Percentiles rank a stretch among this genome's conserved stretches.
Conservation (phyloP, 2,329 filamentous ascomycete genomes). For the Berkeleyomyces rouxiae region DNA sequence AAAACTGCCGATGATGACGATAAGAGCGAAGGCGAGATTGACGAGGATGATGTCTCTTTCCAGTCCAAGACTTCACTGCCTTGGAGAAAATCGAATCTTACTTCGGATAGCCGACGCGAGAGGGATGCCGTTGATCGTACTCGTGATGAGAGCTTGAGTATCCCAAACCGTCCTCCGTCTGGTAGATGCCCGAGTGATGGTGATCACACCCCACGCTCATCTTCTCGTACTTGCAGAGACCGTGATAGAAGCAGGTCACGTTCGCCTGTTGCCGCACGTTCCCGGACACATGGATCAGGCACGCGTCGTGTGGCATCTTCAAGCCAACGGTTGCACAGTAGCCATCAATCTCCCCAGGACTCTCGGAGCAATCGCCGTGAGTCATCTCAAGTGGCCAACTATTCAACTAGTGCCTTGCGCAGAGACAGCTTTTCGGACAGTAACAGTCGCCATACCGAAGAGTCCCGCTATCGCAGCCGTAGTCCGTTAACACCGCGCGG, state of each 20-base stretch:
- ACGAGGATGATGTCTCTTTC: neutral
- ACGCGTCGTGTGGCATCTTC: neutral
- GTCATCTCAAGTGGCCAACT: neutral
- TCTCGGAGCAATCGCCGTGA: neutral
- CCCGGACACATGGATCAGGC: neutral
- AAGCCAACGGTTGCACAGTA: neutral
- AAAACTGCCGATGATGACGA: neutral
- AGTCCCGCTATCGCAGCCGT: neutral
- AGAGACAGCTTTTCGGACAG: neutral
- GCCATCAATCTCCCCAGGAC: neutral
- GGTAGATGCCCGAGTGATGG: neutral
- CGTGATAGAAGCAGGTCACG: neutral
- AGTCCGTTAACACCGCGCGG: neutral
- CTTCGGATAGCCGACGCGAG: neutral
- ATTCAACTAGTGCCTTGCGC: neutral
- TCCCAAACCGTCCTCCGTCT: neutral
- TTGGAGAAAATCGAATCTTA: neutral
- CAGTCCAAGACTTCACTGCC: neutral
- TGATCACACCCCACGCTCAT: neutral
- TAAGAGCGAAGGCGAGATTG: neutral
- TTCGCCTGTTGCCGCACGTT: neutral
- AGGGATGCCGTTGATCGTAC: neutral
- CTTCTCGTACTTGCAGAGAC: neutral
- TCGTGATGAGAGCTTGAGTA: neutral
- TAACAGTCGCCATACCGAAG: neutral